Evolutionary conservation across 164 flowering plant species (phyloP).

Genomic region (Amborella trichopoda): DNA sequence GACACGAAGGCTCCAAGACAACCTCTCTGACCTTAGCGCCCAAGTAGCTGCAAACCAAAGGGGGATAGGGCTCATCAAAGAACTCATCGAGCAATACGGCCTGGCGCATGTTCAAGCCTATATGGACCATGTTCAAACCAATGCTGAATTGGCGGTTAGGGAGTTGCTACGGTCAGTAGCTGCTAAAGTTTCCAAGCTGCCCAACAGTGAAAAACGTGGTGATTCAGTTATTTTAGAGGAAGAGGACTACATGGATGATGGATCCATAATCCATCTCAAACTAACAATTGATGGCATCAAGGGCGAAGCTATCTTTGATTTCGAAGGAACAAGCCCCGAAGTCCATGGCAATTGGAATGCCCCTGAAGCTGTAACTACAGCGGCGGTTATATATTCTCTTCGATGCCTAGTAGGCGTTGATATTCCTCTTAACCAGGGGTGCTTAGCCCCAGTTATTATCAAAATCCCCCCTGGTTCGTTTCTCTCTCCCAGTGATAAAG

Average conservation of each 20-base stretch:
- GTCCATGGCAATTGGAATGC: conserved; percentile 99
- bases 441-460: conserved; percentile 86
- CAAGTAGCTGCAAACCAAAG: conserved; percentile 98
- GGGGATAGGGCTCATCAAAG: conserved; percentile 86
- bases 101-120: conserved; percentile 80
- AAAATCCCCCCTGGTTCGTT: conserved; percentile 75
- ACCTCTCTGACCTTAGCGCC: conserved; percentile 89
- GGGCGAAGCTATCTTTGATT: conserved; percentile 88
- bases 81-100: conserved; percentile 89
- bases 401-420: conserved; percentile 88
- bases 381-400: conserved; percentile 92
- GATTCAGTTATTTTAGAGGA: conserved; percentile 53
- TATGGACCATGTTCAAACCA: conserved; percentile 84
- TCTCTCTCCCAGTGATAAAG: conserved; percentile 92
- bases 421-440: conserved; percentile 96
- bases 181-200: conserved; percentile 25
- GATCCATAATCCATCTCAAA: conserved; percentile 72
- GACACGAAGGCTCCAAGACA: conserved; percentile 87
- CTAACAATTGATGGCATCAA: conserved; percentile 58
- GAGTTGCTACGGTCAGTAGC: conserved; percentile 93
- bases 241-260: conserved; percentile 98
- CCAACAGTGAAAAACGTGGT: conserved; percentile 8
- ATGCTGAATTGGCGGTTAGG: conserved; percentile 93
- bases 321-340: conserved; percentile 83
- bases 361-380: conserved; percentile 93